Base-by-base conservation (phyloP, 306 rosid species). In the Malus fusca region DNA sequence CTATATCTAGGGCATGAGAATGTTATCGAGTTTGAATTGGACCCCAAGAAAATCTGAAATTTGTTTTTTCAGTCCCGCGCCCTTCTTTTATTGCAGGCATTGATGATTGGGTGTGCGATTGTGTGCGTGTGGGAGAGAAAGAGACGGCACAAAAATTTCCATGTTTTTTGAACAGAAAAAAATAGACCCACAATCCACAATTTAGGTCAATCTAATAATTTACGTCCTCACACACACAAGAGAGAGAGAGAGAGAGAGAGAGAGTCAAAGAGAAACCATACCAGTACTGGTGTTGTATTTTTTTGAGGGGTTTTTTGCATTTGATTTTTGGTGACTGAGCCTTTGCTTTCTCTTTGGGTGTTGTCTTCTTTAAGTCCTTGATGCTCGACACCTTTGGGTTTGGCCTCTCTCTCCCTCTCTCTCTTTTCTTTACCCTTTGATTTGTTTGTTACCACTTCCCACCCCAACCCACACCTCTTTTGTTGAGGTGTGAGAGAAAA, bases 21-120 rank as follows among this genome's bases (percentile, higher is more conserved):
- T 18, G 23, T 18, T 15, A 8, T 13, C 4, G 23, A 33, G 68
- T 66, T 33, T 63, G 33, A 55, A 74, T 33, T 63, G 33, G 63
- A 74, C 72, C 77, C 68, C 79, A 62, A 71, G 28, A 69, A 70
- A 60, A 55, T 55, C 67, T 21, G 48, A 78, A 21, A 25, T 48
- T 59, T 81, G 8, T 3, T 56, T 78, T 86, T 62, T 25, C 75
- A 60, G 80, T 81, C 88, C 82, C 85, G 88, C 87, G 71, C 68
- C 76, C 71, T 30, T 74, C 71, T 68, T 53, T 77, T 77, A 85
- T 80, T 67, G 83, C 80, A 84, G 89, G 75, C 19, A 68, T 81
- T 75, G 67, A 56, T 23, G 58, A 18, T 12, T 13, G 61, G 31
- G 55, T 9, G 51, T 3, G 63, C 43, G 72, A 25, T 4, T 75